Base-by-base conservation (phyloP, 2,329 filamentous ascomycete species). In the Ophiobolus disseminans region DNA sequence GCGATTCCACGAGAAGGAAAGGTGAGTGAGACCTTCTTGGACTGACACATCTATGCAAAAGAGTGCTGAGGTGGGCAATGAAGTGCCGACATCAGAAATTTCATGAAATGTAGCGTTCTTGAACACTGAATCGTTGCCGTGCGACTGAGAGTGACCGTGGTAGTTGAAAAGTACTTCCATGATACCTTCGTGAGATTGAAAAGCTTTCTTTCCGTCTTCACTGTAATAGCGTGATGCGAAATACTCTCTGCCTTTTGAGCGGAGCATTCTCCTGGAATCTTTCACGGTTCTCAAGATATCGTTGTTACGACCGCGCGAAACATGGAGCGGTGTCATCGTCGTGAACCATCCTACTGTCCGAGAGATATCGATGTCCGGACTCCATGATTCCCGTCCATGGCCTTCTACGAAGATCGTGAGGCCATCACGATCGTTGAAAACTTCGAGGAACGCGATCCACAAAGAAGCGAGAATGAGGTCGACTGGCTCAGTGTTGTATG, bases 131-230 rank as follows among this genome's bases (percentile, higher is more conserved):
- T 55, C 40, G 34, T 52, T 45, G 21, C 53, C 53, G 13, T 44
- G 40, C 23, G 57, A 39, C 11, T 53, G 48, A 16, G 50, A 45
- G 0, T 73, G 73, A 3, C 81, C 80, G 1, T 75, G 72, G 54
- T 80, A 82, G 41, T 76, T 82, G 59, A 86, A 84, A 31, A 82
- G 74, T 34, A 86, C 71, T 60, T 86, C 83, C n/a, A n/a, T n/a
- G 17, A 84, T 75, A 0, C 80, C 81, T 50, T 75, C 75, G 20
- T 78, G 75, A 1, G 66, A 58, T 0, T 51, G 50, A 46, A 75
- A 75, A 3, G 30, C 30, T 3, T 22, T 42, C 4, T 22, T 28
- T 10, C 57, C 56, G 5, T 39, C 41, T 16, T 45, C 20, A 9
- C 44, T 58, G 3, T 60, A 42, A 37, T 51, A 64, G 1, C 57